phyloP scores from a whole-genome alignment of 169 alveolate species.

The Plasmodium sp. region DNA sequence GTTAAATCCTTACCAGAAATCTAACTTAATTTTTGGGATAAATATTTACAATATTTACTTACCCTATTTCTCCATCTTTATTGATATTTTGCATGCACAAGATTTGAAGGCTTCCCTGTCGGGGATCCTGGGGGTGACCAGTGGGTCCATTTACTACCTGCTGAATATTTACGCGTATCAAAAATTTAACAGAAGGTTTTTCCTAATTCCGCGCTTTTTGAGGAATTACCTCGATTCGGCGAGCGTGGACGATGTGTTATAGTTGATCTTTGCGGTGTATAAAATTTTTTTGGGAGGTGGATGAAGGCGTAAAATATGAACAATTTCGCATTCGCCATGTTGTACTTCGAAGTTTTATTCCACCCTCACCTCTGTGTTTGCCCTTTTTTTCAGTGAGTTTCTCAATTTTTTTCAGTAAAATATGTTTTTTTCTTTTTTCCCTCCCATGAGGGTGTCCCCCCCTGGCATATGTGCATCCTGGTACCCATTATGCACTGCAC shows the following conservation, averaged over 20 bases:
- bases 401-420: neutral
- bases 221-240: constrained; percentile 48
- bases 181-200: constrained; percentile 39
- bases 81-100: constrained; percentile 72
- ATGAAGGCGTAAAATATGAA: neutral
- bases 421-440: neutral
- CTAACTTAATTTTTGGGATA: constrained; percentile 65
- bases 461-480: neutral
- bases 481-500: neutral
- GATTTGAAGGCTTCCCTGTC: constrained; percentile 63
- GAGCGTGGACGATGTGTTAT: constrained; percentile 9
- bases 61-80: constrained; percentile 60
- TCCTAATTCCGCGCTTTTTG: constrained; percentile 36
- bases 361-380: neutral
- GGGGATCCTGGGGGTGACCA: constrained; percentile 60
- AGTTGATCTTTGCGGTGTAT: neutral
- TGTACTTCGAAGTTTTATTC: neutral
- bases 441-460: neutral
- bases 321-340: neutral
- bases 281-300: neutral
- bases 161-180: constrained; percentile 40
- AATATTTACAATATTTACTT: constrained; percentile 56
- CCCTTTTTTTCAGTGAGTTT: neutral
- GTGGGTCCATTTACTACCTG: constrained; percentile 65
- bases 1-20: constrained; percentile 65